A percentile compares a stretch with the other conserved stretches of the same genome.
phyloP scores from a whole-genome alignment of 1,139 yeast genomes.

The Suhomyces wounanorum region DNA sequence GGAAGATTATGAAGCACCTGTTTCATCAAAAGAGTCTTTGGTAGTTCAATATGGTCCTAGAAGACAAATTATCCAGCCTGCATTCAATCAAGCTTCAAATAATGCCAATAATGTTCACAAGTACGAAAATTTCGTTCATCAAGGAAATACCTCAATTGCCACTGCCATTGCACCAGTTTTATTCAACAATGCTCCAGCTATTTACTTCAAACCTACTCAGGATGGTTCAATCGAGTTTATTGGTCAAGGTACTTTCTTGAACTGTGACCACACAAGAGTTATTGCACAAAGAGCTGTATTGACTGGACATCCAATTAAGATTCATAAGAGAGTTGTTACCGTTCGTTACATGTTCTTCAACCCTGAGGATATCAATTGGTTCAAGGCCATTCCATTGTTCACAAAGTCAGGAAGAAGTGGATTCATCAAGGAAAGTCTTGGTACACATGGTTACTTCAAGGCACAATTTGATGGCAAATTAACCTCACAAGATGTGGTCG shows the following conservation, averaged over 20 bases:
- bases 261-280: constrained; percentile 81
- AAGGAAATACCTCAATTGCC: constrained; percentile 71
- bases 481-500: constrained; percentile 89
- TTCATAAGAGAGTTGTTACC: constrained; percentile 89
- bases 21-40: constrained; percentile 76
- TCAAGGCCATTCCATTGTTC: constrained; percentile 88
- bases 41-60: constrained; percentile 93
- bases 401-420: constrained; percentile 94
- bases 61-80: constrained; percentile 80
- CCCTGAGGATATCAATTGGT: constrained; percentile 84
- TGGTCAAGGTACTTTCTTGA: constrained; percentile 89
- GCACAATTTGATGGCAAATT: constrained; percentile 92
- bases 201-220: constrained; percentile 58
- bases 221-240: constrained; percentile 63
- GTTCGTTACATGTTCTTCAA: constrained; percentile 97
- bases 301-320: constrained; percentile 94
- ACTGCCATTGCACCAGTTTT: constrained; percentile 89
- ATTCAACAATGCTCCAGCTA: constrained; percentile 80
- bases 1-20: constrained; percentile 85
- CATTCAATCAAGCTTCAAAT: constrained; percentile 78
- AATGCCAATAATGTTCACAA: constrained; percentile 86
- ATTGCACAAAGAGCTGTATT: constrained; percentile 85
- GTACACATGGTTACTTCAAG: constrained; percentile 98
- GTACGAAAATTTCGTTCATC: constrained; percentile 80
- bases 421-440: constrained; percentile 89